Conservation (phyloP, 305 asterid genomes). For the Lippia alba region DNA sequence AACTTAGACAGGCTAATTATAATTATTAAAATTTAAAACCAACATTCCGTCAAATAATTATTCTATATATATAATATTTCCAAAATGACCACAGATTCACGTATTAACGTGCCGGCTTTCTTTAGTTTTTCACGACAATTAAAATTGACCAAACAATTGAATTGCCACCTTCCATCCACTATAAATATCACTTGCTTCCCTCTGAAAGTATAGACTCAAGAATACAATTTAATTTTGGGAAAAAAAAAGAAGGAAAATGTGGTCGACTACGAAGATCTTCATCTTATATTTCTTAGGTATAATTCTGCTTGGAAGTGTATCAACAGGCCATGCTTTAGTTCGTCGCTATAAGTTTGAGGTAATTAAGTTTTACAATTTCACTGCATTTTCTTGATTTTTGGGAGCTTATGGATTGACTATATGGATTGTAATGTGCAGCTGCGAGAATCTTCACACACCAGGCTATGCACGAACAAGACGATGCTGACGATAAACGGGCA, state of each 20-base stretch:
- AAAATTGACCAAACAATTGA: too few species aligned
- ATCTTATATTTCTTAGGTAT: conserved; percentile 21
- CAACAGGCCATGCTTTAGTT: conserved; percentile 16
- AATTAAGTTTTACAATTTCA: background rate
- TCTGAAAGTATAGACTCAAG: too few species aligned
- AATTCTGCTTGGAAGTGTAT: conserved; percentile 21
- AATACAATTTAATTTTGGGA: too few species aligned
- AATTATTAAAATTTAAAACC: too few species aligned
- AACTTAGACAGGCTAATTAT: too few species aligned
- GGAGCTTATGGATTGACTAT: too few species aligned
- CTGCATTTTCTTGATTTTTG: too few species aligned
- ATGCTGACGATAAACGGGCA: conserved; percentile 57
- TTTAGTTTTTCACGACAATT: too few species aligned
- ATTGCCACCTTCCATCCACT: too few species aligned
- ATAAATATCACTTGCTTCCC: too few species aligned
- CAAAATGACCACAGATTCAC: too few species aligned
- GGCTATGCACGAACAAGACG: conserved; percentile 48
- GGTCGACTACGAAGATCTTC: conserved; percentile 1
- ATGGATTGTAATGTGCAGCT: conserved; percentile 32
- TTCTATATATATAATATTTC: background rate
- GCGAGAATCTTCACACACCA: conserved; percentile 37
- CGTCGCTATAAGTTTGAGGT: conserved; percentile 37
- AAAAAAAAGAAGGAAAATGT: conserved; percentile 1
- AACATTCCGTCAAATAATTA: background rate
- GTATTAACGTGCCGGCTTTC: too few species aligned